A percentile compares a stretch with the other conserved stretches of the same genome.
Conservation (phyloP, 208 protist species). For the Trypanosoma cruzi region DNA sequence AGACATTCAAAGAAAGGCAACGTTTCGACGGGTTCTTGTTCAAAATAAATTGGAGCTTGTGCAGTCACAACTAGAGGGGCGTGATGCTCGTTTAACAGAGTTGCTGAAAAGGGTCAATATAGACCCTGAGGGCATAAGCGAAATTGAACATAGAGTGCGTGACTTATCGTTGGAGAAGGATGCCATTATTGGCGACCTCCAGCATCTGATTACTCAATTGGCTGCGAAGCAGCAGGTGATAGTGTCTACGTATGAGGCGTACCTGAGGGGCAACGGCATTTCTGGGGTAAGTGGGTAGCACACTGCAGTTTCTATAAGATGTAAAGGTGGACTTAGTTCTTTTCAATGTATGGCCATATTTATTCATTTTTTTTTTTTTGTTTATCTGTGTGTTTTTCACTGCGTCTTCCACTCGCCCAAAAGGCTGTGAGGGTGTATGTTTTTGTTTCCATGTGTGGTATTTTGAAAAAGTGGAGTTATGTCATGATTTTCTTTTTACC, state of each 20-base stretch:
- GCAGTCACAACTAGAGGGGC: constrained; percentile 91
- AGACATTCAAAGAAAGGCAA: constrained; percentile 95
- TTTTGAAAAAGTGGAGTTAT: neutral
- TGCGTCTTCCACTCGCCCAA: neutral
- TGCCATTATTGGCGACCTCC: constrained; percentile 94
- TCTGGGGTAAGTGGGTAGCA: constrained; percentile 40
- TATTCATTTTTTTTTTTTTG: neutral
- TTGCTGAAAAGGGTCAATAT: constrained; percentile 95
- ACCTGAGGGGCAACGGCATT: constrained; percentile 80
- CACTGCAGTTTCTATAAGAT: constrained; percentile 15
- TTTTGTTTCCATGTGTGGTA: too few relatives aligned
- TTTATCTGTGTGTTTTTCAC: constrained; percentile 1
- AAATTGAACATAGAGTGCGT: constrained; percentile 94
- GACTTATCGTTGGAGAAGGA: constrained; percentile 97
- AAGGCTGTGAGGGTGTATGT: neutral
- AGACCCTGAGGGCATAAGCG: constrained; percentile 89
- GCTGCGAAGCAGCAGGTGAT: constrained; percentile 72
- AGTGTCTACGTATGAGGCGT: constrained; percentile 77
- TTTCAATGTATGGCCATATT: constrained; percentile 17
- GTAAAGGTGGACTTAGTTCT: constrained; percentile 15
- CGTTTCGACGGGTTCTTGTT: constrained; percentile 95
- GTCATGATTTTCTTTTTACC: neutral
- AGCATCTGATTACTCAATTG: constrained; percentile 78
- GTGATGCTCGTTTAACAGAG: constrained; percentile 93
- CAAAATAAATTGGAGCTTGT: constrained; percentile 96